Conservation (phyloP, 768 basidiomycete genomes). For the Kwoniella pini region DNA sequence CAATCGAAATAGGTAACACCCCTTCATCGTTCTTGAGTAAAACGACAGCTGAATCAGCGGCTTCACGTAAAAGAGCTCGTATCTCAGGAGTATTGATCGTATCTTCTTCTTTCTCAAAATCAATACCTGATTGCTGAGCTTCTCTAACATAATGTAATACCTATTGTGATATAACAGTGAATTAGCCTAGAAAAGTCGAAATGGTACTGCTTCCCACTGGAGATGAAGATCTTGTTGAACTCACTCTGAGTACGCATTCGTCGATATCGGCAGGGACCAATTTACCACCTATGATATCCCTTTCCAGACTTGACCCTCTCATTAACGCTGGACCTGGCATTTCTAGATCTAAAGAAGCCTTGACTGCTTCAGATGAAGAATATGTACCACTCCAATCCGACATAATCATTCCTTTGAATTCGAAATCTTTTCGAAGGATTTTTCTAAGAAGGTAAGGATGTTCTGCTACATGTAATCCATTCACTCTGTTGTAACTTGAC, state of each 20-base stretch:
- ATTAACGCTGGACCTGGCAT: slow-evolving; percentile 53
- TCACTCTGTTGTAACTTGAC: slow-evolving; percentile 59
- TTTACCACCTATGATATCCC: slow-evolving; percentile 62
- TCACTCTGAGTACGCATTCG: slow-evolving; percentile 65
- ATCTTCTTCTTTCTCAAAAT: slow-evolving; percentile 55
- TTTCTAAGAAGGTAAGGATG: slow-evolving; percentile 63
- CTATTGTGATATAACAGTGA: too few species aligned
- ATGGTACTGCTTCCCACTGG: too few species aligned
- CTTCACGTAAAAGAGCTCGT: slow-evolving; percentile 58
- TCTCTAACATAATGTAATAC: slow-evolving; percentile 60
- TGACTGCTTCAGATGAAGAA: slow-evolving; percentile 65
- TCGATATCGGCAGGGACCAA: slow-evolving; percentile 67
- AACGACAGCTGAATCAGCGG: slow-evolving; percentile 64
- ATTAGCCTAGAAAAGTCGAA: too few species aligned
- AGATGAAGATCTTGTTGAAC: too few species aligned
- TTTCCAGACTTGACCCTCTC: slow-evolving; percentile 48
- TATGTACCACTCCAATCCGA: slow-evolving; percentile 81
- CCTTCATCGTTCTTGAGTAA: slow-evolving; percentile 65
- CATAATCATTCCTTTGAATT: slow-evolving; percentile 72
- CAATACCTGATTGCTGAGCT: slow-evolving; percentile 62
- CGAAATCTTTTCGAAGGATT: slow-evolving; percentile 72
- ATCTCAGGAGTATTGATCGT: slow-evolving; percentile 22
- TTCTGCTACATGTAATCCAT: slow-evolving; percentile 72
- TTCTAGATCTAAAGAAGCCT: slow-evolving; percentile 74
- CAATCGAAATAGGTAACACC: slow-evolving; percentile 58